Percentiles rank a stretch among this genome's conserved stretches.
These are phyloP conservation scores for Ganoderma meredithae DNA, from an alignment of 1,284 basidiomycete genomes.

Conservation along the genomic window DNA sequence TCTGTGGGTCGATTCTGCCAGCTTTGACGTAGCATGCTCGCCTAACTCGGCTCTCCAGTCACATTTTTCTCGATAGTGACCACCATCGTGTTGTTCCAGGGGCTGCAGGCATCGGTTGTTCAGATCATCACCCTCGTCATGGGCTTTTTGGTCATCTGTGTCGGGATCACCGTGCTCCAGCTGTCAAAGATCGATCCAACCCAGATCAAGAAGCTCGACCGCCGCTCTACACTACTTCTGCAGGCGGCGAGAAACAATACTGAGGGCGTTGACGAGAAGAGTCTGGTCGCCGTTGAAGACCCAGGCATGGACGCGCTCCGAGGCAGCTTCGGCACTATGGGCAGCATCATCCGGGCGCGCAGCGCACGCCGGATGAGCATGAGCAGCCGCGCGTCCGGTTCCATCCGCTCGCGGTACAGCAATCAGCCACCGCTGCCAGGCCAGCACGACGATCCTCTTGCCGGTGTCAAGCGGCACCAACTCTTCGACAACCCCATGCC, in stretches of 20 bases:
- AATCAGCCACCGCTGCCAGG: slow-evolving; percentile 30
- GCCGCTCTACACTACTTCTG: slow-evolving; percentile 86
- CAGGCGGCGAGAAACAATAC: slow-evolving; percentile 76
- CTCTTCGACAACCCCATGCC: slow-evolving; percentile 80
- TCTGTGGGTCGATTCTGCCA: slow-evolving; percentile 57
- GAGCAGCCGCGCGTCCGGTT: slow-evolving; percentile 48
- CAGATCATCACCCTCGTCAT: slow-evolving; percentile 92
- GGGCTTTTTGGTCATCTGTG: slow-evolving; percentile 89
- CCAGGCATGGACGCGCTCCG: slow-evolving; percentile 90
- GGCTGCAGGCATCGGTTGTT: slow-evolving; percentile 77
- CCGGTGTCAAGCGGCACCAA: slow-evolving; percentile 74
- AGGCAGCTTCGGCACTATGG: slow-evolving; percentile 89
- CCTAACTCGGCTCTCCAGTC: slow-evolving; percentile 49
- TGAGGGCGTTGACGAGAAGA: slow-evolving; percentile 70
- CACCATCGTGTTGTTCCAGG: slow-evolving; percentile 90
- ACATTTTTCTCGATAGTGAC: slow-evolving; percentile 91
- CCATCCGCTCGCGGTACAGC: slow-evolving; percentile 36
- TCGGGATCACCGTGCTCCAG: slow-evolving; percentile 94
- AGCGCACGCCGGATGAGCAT: slow-evolving; percentile 71
- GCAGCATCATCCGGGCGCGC: slow-evolving; percentile 88
- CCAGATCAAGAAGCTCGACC: slow-evolving; percentile 78
- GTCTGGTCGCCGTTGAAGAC: slow-evolving; percentile 62
- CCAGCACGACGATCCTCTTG: slow-evolving; percentile 37
- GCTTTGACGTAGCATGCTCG: slow-evolving; percentile 9
- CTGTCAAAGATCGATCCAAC: slow-evolving; percentile 93